Evolutionary conservation across 2,329 filamentous ascomycete genomes (phyloP).

Genomic region (Bimuria novae-zelandiae): DNA sequence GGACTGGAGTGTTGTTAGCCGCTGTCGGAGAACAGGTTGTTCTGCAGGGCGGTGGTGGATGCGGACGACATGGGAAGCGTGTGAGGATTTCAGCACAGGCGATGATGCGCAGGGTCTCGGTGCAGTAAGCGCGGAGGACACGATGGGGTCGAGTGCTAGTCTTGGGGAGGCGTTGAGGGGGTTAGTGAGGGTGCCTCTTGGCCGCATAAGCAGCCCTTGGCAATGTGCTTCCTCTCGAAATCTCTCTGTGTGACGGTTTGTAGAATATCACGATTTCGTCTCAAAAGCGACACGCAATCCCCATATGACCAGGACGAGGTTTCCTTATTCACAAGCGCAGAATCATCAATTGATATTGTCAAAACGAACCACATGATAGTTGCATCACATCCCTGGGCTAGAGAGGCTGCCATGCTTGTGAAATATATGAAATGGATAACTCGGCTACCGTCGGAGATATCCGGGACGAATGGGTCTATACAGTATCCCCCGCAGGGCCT

Average conservation of each 20-base stretch:
- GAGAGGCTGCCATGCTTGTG: background rate
- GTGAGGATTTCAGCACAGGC: conserved; percentile 15
- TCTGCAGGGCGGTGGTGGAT: conserved; percentile 38
- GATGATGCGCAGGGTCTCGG: conserved; percentile 21
- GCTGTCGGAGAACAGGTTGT: conserved; percentile 44
- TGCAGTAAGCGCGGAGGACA: conserved; percentile 39
- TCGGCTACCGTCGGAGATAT: background rate
- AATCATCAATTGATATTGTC: background rate
- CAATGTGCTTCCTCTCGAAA: background rate
- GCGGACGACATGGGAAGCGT: conserved; percentile 44
- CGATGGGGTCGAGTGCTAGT: conserved; percentile 30
- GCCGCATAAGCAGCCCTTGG: conserved; percentile 25
- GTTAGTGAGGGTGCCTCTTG: conserved; percentile 14
- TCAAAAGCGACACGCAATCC: too few species aligned
- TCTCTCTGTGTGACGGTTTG: background rate
- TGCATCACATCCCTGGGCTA: conserved; percentile 2
- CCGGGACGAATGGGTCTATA: background rate
- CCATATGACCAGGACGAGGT: too few species aligned
- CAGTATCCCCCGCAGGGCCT: too few species aligned
- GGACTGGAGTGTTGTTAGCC: conserved; percentile 32
- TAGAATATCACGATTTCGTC: background rate
- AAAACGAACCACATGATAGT: conserved; percentile 9
- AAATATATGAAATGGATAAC: background rate
- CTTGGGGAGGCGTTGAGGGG: conserved; percentile 16
- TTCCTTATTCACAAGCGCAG: too few species aligned